Conservation (phyloP, 257 asterid species). For the Solanum sejunctum region DNA sequence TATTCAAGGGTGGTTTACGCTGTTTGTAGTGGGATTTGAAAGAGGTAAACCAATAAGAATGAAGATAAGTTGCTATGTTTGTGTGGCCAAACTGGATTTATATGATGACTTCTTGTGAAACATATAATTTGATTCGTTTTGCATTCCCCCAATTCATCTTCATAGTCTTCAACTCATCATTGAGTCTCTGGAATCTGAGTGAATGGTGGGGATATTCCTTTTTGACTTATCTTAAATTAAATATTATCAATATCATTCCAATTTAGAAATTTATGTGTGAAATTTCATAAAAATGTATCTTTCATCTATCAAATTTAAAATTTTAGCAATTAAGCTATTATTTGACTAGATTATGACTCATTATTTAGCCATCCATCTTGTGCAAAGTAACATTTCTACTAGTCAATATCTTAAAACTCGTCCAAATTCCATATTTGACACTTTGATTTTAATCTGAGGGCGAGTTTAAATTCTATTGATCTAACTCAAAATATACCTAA, state of each 20-base stretch:
- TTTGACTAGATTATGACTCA: not conserved
- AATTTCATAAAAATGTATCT: not conserved
- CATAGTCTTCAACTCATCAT: not conserved
- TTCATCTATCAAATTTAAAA: too few species aligned
- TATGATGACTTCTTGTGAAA: not conserved
- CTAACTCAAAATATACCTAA: not conserved
- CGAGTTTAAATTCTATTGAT: not conserved
- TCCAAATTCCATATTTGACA: not conserved
- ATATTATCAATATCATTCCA: not conserved
- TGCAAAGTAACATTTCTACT: not conserved
- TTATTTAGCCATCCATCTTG: not conserved
- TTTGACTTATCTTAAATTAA: not conserved
- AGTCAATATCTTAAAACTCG: not conserved
- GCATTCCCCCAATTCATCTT: not conserved
- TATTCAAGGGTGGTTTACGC: not conserved
- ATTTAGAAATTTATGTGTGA: not conserved
- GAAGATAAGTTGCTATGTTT: not conserved
- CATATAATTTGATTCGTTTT: not conserved
- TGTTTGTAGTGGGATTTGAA: not conserved
- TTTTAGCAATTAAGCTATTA: too few species aligned
- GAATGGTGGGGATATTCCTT: not conserved
- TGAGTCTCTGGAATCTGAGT: not conserved
- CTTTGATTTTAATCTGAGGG: not conserved
- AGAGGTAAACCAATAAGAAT: not conserved
- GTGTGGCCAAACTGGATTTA: not conserved